Conservation (phyloP, 352 stramenopile species). For the Globisporangium spiculum region DNA sequence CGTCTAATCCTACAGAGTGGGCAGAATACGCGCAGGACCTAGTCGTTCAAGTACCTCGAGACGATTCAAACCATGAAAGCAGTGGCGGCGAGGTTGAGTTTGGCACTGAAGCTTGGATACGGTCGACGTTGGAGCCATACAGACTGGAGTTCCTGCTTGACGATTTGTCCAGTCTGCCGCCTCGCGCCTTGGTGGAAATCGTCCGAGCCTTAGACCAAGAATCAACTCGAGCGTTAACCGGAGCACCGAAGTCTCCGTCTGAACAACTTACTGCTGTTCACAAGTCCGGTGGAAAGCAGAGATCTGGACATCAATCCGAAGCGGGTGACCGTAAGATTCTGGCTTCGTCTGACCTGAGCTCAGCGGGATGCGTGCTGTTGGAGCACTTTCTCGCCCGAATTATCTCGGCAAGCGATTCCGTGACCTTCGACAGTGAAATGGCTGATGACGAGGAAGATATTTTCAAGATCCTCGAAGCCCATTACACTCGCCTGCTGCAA, state of each 20-base stretch:
- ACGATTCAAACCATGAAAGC: constrained; percentile 1
- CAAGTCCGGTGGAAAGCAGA: constrained; percentile 20
- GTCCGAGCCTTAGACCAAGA: constrained; percentile 58
- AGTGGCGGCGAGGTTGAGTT: constrained; percentile 26
- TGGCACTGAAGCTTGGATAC: constrained; percentile 60
- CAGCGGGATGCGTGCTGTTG: constrained; percentile 55
- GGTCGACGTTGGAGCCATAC: constrained; percentile 59
- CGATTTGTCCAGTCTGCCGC: constrained; percentile 51
- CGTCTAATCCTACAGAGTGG: constrained; percentile 37
- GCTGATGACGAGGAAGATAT: constrained; percentile 46
- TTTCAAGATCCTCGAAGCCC: constrained; percentile 38
- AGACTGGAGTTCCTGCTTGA: constrained; percentile 61
- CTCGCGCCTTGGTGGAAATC: constrained; percentile 39
- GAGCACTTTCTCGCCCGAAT: constrained; percentile 57
- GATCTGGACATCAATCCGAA: background rate
- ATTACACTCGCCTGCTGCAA: constrained; percentile 48
- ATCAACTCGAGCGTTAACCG: constrained; percentile 34
- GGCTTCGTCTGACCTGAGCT: constrained; percentile 1
- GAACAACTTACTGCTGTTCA: background rate
- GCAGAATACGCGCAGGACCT: constrained; percentile 50
- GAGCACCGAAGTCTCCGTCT: constrained; percentile 14
- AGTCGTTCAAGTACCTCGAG: constrained; percentile 24
- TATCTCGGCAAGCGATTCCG: constrained; percentile 29
- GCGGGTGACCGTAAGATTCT: background rate
- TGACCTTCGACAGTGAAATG: constrained; percentile 26